Percentiles rank a stretch among this genome's conserved stretches.
phyloP scores from a whole-genome alignment of 805 yeast species.

The Hanseniaspora clermontiae region DNA sequence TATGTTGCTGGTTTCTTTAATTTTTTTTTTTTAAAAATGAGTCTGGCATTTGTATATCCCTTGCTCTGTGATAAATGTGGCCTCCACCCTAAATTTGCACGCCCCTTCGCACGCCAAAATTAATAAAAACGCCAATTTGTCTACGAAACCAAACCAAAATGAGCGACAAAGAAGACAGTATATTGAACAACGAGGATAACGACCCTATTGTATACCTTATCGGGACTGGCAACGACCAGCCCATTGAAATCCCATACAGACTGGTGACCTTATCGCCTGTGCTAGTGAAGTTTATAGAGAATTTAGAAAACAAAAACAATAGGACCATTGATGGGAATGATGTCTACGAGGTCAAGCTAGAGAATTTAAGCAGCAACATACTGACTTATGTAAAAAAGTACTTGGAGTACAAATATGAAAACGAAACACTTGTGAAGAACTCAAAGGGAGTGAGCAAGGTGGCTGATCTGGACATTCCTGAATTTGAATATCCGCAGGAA shows the following conservation, averaged over 20 bases:
- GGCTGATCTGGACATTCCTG: constrained; percentile 49
- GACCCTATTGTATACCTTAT: constrained; percentile 38
- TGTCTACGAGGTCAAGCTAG: constrained; percentile 31
- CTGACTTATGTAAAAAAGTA: constrained; percentile 77
- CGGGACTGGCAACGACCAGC: constrained; percentile 51
- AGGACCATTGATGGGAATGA: background rate
- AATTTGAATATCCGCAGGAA: constrained; percentile 84
- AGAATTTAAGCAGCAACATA: constrained; percentile 40
- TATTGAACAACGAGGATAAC: background rate
- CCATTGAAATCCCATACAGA: constrained; percentile 64
- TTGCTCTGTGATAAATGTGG: too few relatives aligned
- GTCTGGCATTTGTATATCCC: too few relatives aligned
- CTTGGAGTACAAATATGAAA: constrained; percentile 59
- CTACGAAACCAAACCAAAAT: background rate
- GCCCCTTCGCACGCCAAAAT: background rate
- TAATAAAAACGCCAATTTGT: too few relatives aligned
- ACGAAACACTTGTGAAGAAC: constrained; percentile 21
- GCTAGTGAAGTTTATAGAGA: constrained; percentile 11
- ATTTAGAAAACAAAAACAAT: background rate
- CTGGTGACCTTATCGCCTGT: constrained; percentile 40
- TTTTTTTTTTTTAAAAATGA: too few relatives aligned
- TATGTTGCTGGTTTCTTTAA: too few relatives aligned
- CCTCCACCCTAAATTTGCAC: background rate
- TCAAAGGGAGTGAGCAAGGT: constrained; percentile 35
- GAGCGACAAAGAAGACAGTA: background rate